Evolutionary conservation across 495 filamentous ascomycete species (phyloP).

Genomic region (Podospora bellae-mahoneyi): DNA sequence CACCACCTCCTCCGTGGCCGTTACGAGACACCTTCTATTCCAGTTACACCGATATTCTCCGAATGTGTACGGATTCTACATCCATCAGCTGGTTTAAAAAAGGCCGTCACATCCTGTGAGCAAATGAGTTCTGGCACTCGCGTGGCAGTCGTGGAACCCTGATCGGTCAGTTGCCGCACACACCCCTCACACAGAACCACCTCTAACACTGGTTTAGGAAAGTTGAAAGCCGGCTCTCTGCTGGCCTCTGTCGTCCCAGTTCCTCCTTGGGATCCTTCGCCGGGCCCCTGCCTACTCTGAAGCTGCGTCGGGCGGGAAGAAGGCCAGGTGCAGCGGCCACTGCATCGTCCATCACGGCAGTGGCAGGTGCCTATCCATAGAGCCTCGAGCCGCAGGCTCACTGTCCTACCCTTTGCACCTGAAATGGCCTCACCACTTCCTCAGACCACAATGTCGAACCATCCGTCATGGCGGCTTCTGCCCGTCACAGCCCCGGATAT

Average conservation of each 20-base stretch:
- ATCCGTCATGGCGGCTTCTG: conserved; percentile 35
- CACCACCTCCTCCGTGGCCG: background rate
- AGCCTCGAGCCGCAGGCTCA: background rate
- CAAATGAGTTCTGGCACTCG: background rate
- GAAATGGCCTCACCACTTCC: background rate
- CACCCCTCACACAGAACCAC: background rate
- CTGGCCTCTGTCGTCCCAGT: background rate
- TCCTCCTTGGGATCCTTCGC: background rate
- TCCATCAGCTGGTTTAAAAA: background rate
- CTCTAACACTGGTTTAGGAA: background rate
- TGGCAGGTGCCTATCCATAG: background rate
- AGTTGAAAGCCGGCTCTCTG: background rate
- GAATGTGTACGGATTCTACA: background rate
- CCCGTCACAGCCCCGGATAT: conserved; percentile 34
- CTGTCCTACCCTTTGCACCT: background rate
- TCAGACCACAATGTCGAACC: conserved; percentile 24
- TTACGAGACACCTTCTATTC: background rate
- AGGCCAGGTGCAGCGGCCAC: background rate
- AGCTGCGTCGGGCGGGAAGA: background rate
- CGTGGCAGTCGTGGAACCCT: background rate
- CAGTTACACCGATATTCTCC: background rate
- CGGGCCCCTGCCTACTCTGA: background rate
- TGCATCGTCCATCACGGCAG: background rate
- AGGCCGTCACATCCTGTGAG: background rate
- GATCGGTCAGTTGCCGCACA: background rate